Evolutionary conservation across 257 asterid species (phyloP).

Genomic region (Penstemon barbatus): DNA sequence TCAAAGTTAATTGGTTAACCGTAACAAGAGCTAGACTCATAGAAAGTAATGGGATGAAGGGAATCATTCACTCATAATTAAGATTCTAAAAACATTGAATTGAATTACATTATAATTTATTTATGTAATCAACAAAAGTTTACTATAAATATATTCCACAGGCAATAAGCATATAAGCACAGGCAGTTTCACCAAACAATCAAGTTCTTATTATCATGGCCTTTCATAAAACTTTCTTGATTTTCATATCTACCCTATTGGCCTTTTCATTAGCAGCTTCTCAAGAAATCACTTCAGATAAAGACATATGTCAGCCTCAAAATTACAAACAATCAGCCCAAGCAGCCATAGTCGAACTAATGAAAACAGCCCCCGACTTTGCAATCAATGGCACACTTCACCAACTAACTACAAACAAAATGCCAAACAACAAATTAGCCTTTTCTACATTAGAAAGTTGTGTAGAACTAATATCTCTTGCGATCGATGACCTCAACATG

Average conservation of each 20-base stretch:
- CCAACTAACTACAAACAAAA: not conserved
- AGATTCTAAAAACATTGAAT: too few relatives aligned
- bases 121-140: too few relatives aligned
- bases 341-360: slow-evolving; percentile 2
- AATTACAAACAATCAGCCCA: not conserved
- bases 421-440: not conserved
- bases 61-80: too few relatives aligned
- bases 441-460: slow-evolving; percentile 22
- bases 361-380: slow-evolving; percentile 7
- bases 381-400: slow-evolving; percentile 8
- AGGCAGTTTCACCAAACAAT: slow-evolving; percentile 7
- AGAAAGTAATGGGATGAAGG: too few relatives aligned
- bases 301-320: not conserved
- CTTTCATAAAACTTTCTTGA: not conserved
- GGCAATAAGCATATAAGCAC: not conserved
- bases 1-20: too few relatives aligned
- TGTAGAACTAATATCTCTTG: slow-evolving; percentile 15
- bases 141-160: too few relatives aligned
- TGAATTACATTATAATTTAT: too few relatives aligned
- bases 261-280: slow-evolving; percentile 3
- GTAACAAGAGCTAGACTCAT: too few relatives aligned
- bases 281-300: not conserved
- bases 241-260: not conserved
- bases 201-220: slow-evolving; percentile 5
- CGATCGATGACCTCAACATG: slow-evolving; percentile 17